A percentile compares a stretch with the other conserved stretches of the same genome.
These are phyloP conservation scores for Blastobotrys petasosporus DNA, from an alignment of 1,139 yeast genomes.

Conservation along the genomic window DNA sequence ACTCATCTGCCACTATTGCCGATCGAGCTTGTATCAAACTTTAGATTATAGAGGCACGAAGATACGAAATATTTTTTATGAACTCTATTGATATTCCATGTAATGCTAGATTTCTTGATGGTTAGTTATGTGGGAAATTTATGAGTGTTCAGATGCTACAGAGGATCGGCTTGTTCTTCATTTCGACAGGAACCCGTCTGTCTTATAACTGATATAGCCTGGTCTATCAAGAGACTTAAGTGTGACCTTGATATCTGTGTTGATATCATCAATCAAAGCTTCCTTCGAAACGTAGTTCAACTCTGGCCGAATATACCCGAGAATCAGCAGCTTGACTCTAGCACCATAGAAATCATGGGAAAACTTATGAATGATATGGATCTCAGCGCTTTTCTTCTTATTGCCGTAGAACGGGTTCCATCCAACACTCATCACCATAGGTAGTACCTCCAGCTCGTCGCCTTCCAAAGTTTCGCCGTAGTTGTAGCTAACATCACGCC, in stretches of 20 bases:
- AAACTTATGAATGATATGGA: conserved; percentile 79
- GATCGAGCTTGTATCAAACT: too few species aligned
- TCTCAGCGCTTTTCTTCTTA: conserved; percentile 42
- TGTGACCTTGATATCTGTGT: conserved; percentile 71
- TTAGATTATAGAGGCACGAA: too few species aligned
- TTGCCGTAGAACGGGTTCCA: conserved; percentile 92
- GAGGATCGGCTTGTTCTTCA: background rate
- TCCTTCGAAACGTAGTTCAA: conserved; percentile 80
- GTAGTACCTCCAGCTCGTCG: conserved; percentile 43
- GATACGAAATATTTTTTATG: background rate
- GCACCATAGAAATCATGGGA: conserved; percentile 76
- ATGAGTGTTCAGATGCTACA: too few species aligned
- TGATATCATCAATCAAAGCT: conserved; percentile 79
- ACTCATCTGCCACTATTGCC: too few species aligned
- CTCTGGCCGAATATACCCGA: conserved; percentile 92
- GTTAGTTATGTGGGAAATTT: too few species aligned
- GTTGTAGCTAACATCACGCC: conserved; percentile 41
- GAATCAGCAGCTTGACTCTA: conserved; percentile 53
- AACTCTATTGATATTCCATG: background rate
- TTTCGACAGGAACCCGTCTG: conserved; percentile 18
- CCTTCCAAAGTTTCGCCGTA: conserved; percentile 49
- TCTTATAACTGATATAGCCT: conserved; percentile 29
- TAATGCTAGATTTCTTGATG: too few species aligned
- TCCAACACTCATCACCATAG: conserved; percentile 94
- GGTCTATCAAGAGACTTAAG: conserved; percentile 41